phyloP scores from a whole-genome alignment of 2,329 filamentous ascomycete genomes.

The Tolypocladium endophyticum region DNA sequence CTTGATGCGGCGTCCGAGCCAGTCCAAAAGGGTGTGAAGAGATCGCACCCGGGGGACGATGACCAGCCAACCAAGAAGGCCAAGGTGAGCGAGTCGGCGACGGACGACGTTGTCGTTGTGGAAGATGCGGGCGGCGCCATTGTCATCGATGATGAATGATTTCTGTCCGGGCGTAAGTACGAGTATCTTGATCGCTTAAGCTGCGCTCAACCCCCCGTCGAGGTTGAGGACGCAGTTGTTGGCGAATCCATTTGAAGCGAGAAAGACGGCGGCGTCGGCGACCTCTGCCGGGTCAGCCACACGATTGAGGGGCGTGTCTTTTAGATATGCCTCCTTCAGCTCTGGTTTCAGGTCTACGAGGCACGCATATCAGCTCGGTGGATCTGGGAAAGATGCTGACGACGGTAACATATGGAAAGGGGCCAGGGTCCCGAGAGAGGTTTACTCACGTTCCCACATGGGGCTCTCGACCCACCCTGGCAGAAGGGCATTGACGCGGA shows the following conservation, averaged over 20 bases:
- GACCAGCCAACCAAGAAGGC: constrained; percentile 37
- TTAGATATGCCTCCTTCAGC: constrained; percentile 26
- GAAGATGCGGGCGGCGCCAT: constrained; percentile 52
- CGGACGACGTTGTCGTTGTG: constrained; percentile 34
- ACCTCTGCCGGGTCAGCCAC: constrained; percentile 62
- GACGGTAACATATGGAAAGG: neutral
- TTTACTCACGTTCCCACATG: constrained; percentile 60
- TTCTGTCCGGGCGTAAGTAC: neutral
- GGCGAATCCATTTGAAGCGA: constrained; percentile 68
- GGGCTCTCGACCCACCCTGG: constrained; percentile 75
- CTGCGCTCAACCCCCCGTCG: constrained; percentile 71
- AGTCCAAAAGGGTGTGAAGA: constrained; percentile 32
- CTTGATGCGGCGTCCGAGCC: constrained; percentile 21
- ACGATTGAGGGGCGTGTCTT: constrained; percentile 51
- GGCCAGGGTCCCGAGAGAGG: constrained; percentile 2
- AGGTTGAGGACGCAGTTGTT: constrained; percentile 82
- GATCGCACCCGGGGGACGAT: constrained; percentile 31
- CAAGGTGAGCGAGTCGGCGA: constrained; percentile 24
- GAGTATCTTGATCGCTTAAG: constrained; percentile 22
- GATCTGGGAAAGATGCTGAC: neutral
- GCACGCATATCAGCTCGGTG: constrained; percentile 28
- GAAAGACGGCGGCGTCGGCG: constrained; percentile 71
- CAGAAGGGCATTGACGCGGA: constrained; percentile 71
- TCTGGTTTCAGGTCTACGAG: constrained; percentile 25
- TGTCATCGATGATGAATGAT: constrained; percentile 54